A percentile compares a stretch with the other conserved stretches of the same genome.
phyloP scores from a whole-genome alignment of 2,329 filamentous ascomycete genomes.

The Arthroderma uncinatum region DNA sequence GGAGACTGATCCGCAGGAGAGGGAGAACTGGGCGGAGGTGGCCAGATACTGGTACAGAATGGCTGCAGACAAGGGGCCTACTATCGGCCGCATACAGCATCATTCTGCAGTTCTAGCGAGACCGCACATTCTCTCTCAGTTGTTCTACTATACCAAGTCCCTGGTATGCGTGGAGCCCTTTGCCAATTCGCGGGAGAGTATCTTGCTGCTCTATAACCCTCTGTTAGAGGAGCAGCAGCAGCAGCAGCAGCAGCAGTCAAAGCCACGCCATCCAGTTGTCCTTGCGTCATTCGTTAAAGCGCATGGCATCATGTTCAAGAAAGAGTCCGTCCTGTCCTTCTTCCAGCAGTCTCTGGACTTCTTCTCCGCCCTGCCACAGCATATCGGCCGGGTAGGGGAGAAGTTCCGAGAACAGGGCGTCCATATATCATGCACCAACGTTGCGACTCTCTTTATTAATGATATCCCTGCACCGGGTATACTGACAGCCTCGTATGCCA shows the following conservation, averaged over 20 bases:
- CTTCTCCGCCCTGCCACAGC: conserved; percentile 35
- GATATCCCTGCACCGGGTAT: background rate
- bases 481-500: background rate
- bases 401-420: conserved; percentile 45
- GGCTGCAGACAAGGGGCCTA: conserved; percentile 64
- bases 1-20: conserved; percentile 61
- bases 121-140: conserved; percentile 46
- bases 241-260: background rate
- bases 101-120: conserved; percentile 62
- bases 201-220: conserved; percentile 45
- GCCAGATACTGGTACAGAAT: conserved; percentile 75
- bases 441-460: conserved; percentile 17
- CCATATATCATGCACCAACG: conserved; percentile 44
- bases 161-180: conserved; percentile 47
- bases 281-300: conserved; percentile 38
- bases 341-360: conserved; percentile 32
- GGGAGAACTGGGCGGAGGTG: conserved; percentile 72
- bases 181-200: conserved; percentile 45
- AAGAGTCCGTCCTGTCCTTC: conserved; percentile 29
- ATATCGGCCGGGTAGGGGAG: conserved; percentile 38
- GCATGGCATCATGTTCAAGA: conserved; percentile 41
- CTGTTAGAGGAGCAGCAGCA: conserved; percentile 25
- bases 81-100: conserved; percentile 71
- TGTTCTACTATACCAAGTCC: conserved; percentile 50
- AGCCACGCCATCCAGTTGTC: background rate